Conservation (phyloP, 495 filamentous ascomycete species). For the Daldinia bambusicola region DNA sequence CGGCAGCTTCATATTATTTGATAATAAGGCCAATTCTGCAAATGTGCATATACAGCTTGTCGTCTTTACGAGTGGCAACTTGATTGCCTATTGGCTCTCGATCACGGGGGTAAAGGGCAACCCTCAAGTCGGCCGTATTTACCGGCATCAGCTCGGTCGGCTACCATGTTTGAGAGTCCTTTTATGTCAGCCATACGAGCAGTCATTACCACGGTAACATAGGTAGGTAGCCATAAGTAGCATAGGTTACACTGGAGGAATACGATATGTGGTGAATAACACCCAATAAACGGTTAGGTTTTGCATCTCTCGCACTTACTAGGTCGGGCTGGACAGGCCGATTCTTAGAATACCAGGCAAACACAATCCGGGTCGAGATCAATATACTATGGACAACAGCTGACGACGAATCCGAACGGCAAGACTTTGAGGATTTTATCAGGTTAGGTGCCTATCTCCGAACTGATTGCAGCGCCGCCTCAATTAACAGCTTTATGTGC, state of each 20-base stretch:
- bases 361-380: constrained; percentile 8
- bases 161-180: neutral
- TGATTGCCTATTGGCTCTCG: neutral
- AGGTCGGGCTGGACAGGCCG: neutral
- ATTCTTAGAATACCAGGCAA: constrained; percentile 9
- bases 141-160: neutral
- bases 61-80: neutral
- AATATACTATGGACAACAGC: neutral
- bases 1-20: neutral
- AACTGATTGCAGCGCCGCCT: neutral
- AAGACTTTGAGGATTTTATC: neutral
- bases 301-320: neutral
- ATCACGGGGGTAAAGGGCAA: neutral
- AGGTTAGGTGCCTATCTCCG: constrained; percentile 7
- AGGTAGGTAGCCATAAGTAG: neutral
- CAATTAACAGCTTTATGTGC: neutral
- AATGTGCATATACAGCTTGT: neutral
- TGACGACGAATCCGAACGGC: neutral
- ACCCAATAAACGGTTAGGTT: constrained; percentile 2
- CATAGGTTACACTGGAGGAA: constrained; percentile 12
- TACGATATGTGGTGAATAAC: neutral
- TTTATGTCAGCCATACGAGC: constrained; percentile 6
- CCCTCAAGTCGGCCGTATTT: neutral
- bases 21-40: neutral
- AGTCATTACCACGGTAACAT: neutral